phyloP scores from a whole-genome alignment of 2,329 filamentous ascomycete genomes.

The Aureobasidium sp. region DNA sequence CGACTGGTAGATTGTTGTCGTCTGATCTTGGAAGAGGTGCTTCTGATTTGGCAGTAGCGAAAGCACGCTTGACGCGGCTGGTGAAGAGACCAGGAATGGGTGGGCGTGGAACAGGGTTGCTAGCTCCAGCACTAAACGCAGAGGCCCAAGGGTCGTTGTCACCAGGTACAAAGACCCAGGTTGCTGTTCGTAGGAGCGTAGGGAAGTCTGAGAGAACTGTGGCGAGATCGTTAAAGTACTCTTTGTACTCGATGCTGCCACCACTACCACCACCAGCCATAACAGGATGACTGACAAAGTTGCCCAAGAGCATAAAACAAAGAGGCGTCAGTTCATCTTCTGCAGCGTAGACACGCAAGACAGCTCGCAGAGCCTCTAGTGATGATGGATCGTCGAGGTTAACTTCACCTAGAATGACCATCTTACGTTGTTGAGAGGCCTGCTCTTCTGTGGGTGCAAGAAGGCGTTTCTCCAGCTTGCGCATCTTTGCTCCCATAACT shows the following conservation, averaged over 20 bases:
- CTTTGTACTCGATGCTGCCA: constrained; percentile 92
- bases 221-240: constrained; percentile 84
- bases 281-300: constrained; percentile 57
- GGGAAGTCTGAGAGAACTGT: constrained; percentile 77
- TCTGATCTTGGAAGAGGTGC: constrained; percentile 49
- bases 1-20: constrained; percentile 45
- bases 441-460: constrained; percentile 30
- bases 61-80: constrained; percentile 70
- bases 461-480: constrained; percentile 63
- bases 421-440: constrained; percentile 32
- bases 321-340: constrained; percentile 49
- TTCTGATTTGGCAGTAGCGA: constrained; percentile 69
- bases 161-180: constrained; percentile 87
- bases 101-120: constrained; percentile 59
- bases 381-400: constrained; percentile 79
- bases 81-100: constrained; percentile 84
- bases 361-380: constrained; percentile 68
- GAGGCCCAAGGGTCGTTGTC: constrained; percentile 98
- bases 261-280: constrained; percentile 60
- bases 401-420: constrained; percentile 77
- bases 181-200: constrained; percentile 64
- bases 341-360: constrained; percentile 66
- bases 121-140: constrained; percentile 68
- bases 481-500: constrained; percentile 74
- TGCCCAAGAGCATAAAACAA: constrained; percentile 75